phyloP scores from a whole-genome alignment of 176 grass and related monocot genomes.

The Oryza punctata region DNA sequence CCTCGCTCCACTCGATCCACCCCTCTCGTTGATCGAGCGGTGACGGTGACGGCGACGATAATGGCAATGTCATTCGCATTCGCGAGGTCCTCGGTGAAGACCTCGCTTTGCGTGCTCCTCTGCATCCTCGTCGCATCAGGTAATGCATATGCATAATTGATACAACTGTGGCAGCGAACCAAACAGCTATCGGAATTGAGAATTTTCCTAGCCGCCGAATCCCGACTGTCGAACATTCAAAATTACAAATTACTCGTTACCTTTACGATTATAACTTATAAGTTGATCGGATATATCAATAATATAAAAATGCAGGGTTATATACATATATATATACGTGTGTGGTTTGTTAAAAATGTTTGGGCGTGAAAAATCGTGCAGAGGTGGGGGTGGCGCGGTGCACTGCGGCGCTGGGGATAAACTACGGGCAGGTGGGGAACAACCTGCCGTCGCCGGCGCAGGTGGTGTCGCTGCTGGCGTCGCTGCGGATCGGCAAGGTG shows the following conservation, averaged over 20 bases:
- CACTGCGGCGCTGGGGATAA: slow-evolving; percentile 70
- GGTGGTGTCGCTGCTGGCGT: slow-evolving; percentile 65
- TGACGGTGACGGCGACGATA: slow-evolving; percentile 2
- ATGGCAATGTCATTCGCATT: slow-evolving; percentile 37
- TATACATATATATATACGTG: no score
- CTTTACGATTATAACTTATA: no score
- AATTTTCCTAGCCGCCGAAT: no score
- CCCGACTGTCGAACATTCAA: no score
- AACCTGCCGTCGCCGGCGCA: slow-evolving; percentile 66
- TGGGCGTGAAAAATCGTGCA: slow-evolving; percentile 29
- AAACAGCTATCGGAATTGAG: not conserved
- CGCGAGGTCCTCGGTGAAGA: not conserved
- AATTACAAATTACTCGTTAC: no score
- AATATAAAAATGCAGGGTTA: no score
- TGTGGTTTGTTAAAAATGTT: no score
- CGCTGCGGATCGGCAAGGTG: slow-evolving; percentile 68
- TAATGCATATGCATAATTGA: slow-evolving; percentile 19
- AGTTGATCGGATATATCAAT: no score
- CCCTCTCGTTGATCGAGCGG: not conserved
- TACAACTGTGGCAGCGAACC: not conserved
- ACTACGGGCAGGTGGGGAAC: slow-evolving; percentile 95
- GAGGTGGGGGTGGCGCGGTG: slow-evolving; percentile 46
- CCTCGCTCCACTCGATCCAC: slow-evolving; percentile 8
- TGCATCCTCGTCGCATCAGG: slow-evolving; percentile 63
- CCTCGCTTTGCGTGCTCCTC: slow-evolving; percentile 39